These are phyloP conservation scores for Stemphylium lycopersici DNA, from an alignment of 2,329 filamentous ascomycete species.

Conservation along the genomic window DNA sequence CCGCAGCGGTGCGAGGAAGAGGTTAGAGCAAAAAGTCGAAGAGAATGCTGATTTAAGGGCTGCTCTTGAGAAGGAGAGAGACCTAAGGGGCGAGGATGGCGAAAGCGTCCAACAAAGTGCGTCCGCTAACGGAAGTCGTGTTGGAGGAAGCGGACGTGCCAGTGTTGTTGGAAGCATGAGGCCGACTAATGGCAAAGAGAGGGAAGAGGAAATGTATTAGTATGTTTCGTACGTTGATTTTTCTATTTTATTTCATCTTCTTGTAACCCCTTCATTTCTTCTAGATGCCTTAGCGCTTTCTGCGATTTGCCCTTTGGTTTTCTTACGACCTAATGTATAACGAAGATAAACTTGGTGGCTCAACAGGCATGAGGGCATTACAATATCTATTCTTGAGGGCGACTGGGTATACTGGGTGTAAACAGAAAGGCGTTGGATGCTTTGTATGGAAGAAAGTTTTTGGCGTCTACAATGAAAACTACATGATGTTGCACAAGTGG, in stretches of 20 bases:
- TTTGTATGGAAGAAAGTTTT: background rate
- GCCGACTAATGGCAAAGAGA: slow-evolving; percentile 19
- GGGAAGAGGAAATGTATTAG: slow-evolving; percentile 32
- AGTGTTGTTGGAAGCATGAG: slow-evolving; percentile 27
- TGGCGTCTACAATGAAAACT: background rate
- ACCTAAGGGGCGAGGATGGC: slow-evolving; percentile 32
- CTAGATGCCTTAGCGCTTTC: slow-evolving; percentile 4
- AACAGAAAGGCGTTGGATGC: background rate
- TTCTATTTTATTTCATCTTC: background rate
- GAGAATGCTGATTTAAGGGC: slow-evolving; percentile 74
- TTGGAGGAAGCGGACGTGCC: slow-evolving; percentile 23
- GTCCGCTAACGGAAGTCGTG: slow-evolving; percentile 26
- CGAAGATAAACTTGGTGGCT: slow-evolving; percentile 7
- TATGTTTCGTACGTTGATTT: slow-evolving; percentile 9
- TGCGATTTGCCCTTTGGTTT: slow-evolving; percentile 2
- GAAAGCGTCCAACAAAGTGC: slow-evolving; percentile 23
- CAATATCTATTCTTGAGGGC: background rate
- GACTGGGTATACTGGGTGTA: background rate
- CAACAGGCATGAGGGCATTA: background rate
- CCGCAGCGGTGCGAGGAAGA: slow-evolving; percentile 78
- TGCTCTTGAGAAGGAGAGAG: slow-evolving; percentile 65
- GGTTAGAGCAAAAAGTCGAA: slow-evolving; percentile 75
- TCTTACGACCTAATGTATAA: slow-evolving; percentile 16
- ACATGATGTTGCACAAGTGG: background rate
- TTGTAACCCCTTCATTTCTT: slow-evolving; percentile 1